These are phyloP conservation scores for Trichoderma pleuroti DNA, from an alignment of 2,329 filamentous ascomycete species.

Conservation along the genomic window DNA sequence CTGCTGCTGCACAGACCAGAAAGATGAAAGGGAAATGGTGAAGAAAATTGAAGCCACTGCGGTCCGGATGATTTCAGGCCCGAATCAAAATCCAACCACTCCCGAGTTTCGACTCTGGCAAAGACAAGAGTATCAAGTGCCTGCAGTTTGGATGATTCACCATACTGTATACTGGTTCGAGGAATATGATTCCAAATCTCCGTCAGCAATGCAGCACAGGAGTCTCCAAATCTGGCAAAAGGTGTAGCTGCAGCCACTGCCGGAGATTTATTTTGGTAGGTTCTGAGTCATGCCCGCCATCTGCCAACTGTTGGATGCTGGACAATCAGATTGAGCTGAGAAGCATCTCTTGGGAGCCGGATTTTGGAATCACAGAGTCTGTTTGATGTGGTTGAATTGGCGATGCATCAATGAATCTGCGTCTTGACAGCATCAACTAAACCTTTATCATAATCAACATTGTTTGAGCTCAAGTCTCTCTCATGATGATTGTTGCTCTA, in stretches of 20 bases:
- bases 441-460: not conserved
- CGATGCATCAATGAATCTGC: not conserved
- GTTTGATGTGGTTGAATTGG: not conserved
- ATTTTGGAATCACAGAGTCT: not conserved
- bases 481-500: not conserved
- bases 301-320: not conserved
- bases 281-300: not conserved
- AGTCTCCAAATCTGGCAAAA: not conserved
- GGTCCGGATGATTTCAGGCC: not conserved
- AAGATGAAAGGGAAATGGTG: not conserved
- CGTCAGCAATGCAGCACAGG: not conserved
- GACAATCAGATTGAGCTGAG: not conserved
- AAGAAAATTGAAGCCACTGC: not conserved
- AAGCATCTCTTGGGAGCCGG: not conserved
- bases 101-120: not conserved
- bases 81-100: not conserved
- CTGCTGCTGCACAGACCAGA: not conserved
- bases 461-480: not conserved
- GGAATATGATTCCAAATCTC: not conserved
- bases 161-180: too few relatives aligned
- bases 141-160: not conserved
- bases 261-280: not conserved
- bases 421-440: not conserved
- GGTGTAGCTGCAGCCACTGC: not conserved
- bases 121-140: not conserved